A percentile compares a stretch with the other conserved stretches of the same genome.
Conservation (phyloP, 352 stramenopile genomes). For the Aphanomyces stellatus region DNA sequence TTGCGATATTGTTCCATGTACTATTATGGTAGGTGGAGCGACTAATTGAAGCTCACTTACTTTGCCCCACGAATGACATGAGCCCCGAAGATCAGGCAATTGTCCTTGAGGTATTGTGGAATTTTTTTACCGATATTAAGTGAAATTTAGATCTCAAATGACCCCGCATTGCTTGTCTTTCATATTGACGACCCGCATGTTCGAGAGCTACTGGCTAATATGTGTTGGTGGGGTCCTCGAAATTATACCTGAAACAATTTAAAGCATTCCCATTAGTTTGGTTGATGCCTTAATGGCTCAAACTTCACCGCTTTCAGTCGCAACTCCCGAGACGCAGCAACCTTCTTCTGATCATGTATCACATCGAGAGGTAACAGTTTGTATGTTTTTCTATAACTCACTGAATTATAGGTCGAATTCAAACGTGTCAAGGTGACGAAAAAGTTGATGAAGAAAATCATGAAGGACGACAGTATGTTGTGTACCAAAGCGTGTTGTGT, state of each 20-base stretch:
- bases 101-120: slow-evolving; percentile 2
- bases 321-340: no score
- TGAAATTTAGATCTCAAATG: slow-evolving; percentile 2
- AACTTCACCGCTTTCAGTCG: neutral
- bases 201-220: neutral
- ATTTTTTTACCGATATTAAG: neutral
- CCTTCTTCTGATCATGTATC: no score
- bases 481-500: neutral
- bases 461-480: slow-evolving; percentile 2
- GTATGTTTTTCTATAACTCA: no score
- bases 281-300: neutral
- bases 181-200: slow-evolving; percentile 7
- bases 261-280: neutral
- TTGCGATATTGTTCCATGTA: neutral
- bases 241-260: neutral
- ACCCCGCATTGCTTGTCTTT: slow-evolving; percentile 8
- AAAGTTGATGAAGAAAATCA: slow-evolving; percentile 14
- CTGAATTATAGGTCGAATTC: slow-evolving; percentile 13
- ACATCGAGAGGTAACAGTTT: no score
- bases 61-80: slow-evolving; percentile 4
- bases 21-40: slow-evolving; percentile 6
- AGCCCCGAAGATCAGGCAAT: slow-evolving; percentile 9
- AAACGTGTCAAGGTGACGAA: slow-evolving; percentile 17
- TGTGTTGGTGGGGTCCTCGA: neutral
- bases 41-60: neutral